phyloP scores from a whole-genome alignment of 2,329 filamentous ascomycete genomes.

The Zymoseptoria tritici region DNA sequence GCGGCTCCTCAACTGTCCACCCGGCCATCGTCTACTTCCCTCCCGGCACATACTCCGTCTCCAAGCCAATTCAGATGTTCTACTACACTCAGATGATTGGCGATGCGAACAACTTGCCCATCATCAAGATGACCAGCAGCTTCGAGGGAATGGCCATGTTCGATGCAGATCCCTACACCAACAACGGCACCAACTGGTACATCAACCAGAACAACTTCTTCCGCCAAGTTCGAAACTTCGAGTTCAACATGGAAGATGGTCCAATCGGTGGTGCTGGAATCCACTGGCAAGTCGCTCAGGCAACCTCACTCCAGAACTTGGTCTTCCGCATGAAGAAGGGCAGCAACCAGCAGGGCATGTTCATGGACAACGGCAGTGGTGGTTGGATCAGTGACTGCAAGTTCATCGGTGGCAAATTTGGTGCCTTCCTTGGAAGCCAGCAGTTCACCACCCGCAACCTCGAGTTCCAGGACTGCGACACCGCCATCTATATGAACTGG shows the following conservation, averaged over 20 bases:
- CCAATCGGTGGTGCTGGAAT: constrained; percentile 34
- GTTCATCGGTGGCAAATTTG: constrained; percentile 55
- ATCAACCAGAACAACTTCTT: constrained; percentile 51
- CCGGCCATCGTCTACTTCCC: constrained; percentile 91
- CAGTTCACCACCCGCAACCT: constrained; percentile 51
- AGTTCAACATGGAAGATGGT: constrained; percentile 41
- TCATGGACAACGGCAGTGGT: constrained; percentile 30
- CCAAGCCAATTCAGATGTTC: constrained; percentile 68
- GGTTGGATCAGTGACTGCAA: constrained; percentile 50
- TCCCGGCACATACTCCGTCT: constrained; percentile 75
- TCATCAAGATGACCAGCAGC: constrained; percentile 44
- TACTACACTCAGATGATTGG: constrained; percentile 94
- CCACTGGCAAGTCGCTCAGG: constrained; percentile 50
- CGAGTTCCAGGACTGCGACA: constrained; percentile 43
- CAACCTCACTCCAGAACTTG: constrained; percentile 56
- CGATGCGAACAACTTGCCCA: constrained; percentile 64
- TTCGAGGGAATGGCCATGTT: constrained; percentile 86
- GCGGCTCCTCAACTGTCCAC: constrained; percentile 74
- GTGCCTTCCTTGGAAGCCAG: constrained; percentile 56
- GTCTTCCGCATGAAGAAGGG: constrained; percentile 48
- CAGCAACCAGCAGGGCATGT: constrained; percentile 42
- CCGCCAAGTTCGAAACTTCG: constrained; percentile 48
- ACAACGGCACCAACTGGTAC: constrained; percentile 44
- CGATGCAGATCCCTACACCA: constrained; percentile 76
- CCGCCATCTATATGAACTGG: constrained; percentile 49